phyloP scores from a whole-genome alignment of 2,329 filamentous ascomycete species.

The Cladosporium sp. region DNA sequence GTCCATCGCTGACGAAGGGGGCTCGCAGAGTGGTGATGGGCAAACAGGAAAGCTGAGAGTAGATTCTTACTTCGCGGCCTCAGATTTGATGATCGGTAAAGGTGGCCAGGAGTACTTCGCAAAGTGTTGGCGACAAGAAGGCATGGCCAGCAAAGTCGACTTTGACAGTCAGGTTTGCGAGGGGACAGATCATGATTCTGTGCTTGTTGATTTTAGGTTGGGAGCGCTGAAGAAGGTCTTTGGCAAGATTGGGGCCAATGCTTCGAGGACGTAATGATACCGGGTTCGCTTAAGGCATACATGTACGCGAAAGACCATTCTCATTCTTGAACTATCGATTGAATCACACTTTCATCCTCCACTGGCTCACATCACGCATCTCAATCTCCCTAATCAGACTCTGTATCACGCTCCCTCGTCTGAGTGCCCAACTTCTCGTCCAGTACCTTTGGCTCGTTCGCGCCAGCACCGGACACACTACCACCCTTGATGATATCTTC shows the following conservation, averaged over 20 bases:
- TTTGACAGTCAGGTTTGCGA: conserved; percentile 35
- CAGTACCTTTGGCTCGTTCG: conserved; percentile 4
- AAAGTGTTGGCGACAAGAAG: conserved; percentile 40
- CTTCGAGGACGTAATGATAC: not conserved
- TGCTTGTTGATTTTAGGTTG: conserved; percentile 28
- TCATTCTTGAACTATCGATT: not conserved
- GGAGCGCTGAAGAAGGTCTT: conserved; percentile 29
- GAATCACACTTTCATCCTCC: not conserved
- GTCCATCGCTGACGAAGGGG: conserved; percentile 24
- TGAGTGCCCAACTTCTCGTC: conserved; percentile 24
- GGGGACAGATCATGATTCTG: conserved; percentile 44
- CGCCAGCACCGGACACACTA: conserved; percentile 20
- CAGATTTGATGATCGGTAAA: conserved; percentile 46
- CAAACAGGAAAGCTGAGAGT: conserved; percentile 30
- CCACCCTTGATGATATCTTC: conserved; percentile 34
- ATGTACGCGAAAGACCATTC: not conserved
- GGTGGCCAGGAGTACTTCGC: conserved; percentile 47
- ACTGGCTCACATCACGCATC: not conserved
- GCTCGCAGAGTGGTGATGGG: not conserved
- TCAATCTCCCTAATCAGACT: conserved; percentile 4
- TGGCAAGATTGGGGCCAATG: conserved; percentile 7
- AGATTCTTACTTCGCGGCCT: conserved; percentile 39
- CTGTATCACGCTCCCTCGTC: conserved; percentile 20
- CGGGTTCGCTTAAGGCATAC: not conserved
- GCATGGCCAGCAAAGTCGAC: conserved; percentile 34